Evolutionary conservation across 1,284 basidiomycete species (phyloP).

Genomic region (Irpex lacteus): DNA sequence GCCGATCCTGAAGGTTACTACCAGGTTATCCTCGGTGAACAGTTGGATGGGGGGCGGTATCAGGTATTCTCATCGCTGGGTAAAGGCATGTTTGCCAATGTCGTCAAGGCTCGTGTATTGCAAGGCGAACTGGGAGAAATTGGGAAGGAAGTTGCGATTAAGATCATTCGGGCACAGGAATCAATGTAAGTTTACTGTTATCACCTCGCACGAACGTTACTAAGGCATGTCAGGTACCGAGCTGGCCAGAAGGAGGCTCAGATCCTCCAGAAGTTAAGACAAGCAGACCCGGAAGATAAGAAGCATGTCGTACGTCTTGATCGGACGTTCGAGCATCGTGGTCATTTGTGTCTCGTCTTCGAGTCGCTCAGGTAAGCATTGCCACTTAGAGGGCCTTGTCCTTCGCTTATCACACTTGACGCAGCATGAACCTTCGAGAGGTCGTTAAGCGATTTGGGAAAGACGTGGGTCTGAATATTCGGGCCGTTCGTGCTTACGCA

Average conservation of each 20-base stretch:
- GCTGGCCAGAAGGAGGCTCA: slow-evolving; percentile 92
- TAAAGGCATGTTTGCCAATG: slow-evolving; percentile 98
- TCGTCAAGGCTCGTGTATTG: slow-evolving; percentile 87
- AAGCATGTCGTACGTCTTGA: slow-evolving; percentile 93
- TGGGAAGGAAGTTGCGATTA: slow-evolving; percentile 93
- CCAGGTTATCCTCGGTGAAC: slow-evolving; percentile 90
- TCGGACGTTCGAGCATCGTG: slow-evolving; percentile 93
- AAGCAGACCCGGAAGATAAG: slow-evolving; percentile 94
- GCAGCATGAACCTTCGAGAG: slow-evolving; percentile 96
- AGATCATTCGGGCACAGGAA: slow-evolving; percentile 95
- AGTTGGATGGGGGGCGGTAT: slow-evolving; percentile 90
- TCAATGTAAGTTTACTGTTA: slow-evolving; percentile 73
- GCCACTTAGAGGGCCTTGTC: slow-evolving; percentile 2
- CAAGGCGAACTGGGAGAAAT: slow-evolving; percentile 63
- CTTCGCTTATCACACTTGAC: slow-evolving; percentile 4
- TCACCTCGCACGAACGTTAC: background rate
- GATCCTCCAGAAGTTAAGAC: slow-evolving; percentile 83
- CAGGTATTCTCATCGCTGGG: slow-evolving; percentile 94
- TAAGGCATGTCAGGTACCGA: slow-evolving; percentile 67
- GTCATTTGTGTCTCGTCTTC: slow-evolving; percentile 96
- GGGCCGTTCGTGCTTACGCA: slow-evolving; percentile 96
- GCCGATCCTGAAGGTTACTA: slow-evolving; percentile 96
- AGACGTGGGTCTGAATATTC: slow-evolving; percentile 94
- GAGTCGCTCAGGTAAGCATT: slow-evolving; percentile 81
- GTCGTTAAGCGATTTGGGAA: slow-evolving; percentile 99